Evolutionary conservation across 129 eudicot species (phyloP), one percentile per base, ranked within the genome.

Genomic region (Dittrichia graveolens): DNA sequence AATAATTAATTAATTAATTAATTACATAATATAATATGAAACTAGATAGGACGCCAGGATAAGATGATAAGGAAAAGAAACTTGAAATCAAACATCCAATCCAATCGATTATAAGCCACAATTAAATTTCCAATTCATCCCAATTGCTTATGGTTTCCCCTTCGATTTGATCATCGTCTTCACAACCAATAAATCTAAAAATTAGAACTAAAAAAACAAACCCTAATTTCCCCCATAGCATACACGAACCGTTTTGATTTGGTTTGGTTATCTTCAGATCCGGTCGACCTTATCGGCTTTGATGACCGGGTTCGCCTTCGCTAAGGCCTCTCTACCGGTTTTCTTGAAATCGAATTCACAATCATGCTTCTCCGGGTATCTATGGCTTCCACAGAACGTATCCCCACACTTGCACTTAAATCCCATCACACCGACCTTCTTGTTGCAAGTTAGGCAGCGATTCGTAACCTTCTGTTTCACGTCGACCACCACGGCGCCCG

Each of bases 321-420:
- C 86, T 3, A 91, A 84, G 19, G 80, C 84, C 3, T 80, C 90
- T 45, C 72, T 78, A 1, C 95, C 97, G 1, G 64, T 19, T 8
- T 50, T 49, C 75, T 84, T 88, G 67, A 83, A 85, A 79, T 91
- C 95, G 38, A 88, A 88, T 13, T 37, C 73, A 41, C 96, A 89
- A 43, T 79, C 83, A 44, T 89, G 96, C 43, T 75, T 69, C 75
- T 89, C 96, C 15, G 96, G 90, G 44, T 88, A 88, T 81, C 97
- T 53, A 50, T 91, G 97, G 54, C n/a, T 69, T 61, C 97, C 97
- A 69, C 97, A 91, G 61, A 86, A 91, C 31, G 79, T 79, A 7
- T 72, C 71, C 4, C 97, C 97, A 66, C 97, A 91, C 71, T 54
- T 83, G 57, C 96, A 89, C 85, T 60, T 70, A 37, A 89, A 89